Percentiles rank a stretch among this genome's conserved stretches.
phyloP scores from a whole-genome alignment of 2,329 filamentous ascomycete species.

The Dryadomyces quercivorus region DNA sequence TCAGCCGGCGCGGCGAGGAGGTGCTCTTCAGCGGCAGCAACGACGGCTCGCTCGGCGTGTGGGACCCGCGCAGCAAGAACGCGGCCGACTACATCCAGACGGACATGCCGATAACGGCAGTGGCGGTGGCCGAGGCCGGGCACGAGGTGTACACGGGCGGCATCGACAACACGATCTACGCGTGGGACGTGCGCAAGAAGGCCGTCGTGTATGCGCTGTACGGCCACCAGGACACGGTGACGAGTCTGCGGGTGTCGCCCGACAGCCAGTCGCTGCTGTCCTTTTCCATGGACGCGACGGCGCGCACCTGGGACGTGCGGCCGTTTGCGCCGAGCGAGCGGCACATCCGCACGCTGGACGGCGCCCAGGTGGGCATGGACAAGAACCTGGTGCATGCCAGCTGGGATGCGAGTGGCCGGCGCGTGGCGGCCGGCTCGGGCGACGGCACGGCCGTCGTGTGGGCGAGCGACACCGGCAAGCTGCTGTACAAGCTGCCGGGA shows the following conservation, averaged over 20 bases:
- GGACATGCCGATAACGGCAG: constrained; percentile 81
- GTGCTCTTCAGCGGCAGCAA: constrained; percentile 84
- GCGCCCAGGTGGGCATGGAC: constrained; percentile 76
- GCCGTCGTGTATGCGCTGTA: constrained; percentile 75
- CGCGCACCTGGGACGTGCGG: constrained; percentile 89
- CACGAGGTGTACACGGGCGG: constrained; percentile 92
- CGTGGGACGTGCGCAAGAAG: constrained; percentile 94
- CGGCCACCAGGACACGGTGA: constrained; percentile 86
- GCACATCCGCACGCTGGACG: constrained; percentile 79
- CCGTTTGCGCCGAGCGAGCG: constrained; percentile 86
- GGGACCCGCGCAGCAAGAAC: constrained; percentile 87
- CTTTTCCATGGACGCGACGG: constrained; percentile 87
- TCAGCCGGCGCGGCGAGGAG: constrained; percentile 82
- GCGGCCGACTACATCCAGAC: constrained; percentile 82
- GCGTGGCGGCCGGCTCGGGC: constrained; percentile 77
- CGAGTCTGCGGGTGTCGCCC: constrained; percentile 80
- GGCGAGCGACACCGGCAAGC: constrained; percentile 77
- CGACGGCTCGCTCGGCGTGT: constrained; percentile 86
- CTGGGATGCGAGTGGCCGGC: constrained; percentile 80
- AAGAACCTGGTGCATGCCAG: constrained; percentile 84
- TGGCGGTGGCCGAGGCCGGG: constrained; percentile 84
- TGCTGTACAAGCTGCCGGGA: constrained; percentile 88
- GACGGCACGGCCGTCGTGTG: constrained; percentile 87
- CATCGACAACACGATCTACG: constrained; percentile 94
- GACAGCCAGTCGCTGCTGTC: constrained; percentile 85